phyloP scores from a whole-genome alignment of 495 filamentous ascomycete genomes.

The Penicillium desertorum region DNA sequence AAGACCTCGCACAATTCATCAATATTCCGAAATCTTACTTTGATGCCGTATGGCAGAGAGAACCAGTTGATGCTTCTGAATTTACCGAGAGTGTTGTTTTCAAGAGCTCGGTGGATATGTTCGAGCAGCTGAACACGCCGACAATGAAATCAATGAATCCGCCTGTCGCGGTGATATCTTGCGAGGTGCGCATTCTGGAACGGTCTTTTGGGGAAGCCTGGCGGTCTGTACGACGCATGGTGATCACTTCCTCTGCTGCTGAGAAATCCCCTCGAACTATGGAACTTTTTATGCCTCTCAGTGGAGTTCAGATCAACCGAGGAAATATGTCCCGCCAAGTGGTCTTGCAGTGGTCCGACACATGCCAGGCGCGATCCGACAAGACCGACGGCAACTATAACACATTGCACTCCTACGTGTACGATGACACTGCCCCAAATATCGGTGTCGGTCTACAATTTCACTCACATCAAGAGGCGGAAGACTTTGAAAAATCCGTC shows the following conservation, averaged over 20 bases:
- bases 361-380: slow-evolving; percentile 32
- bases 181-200: slow-evolving; percentile 44
- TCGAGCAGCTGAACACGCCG: slow-evolving; percentile 34
- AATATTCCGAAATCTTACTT: slow-evolving; percentile 40
- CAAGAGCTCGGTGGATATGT: slow-evolving; percentile 37
- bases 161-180: slow-evolving; percentile 32
- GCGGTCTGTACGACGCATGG: slow-evolving; percentile 41
- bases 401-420: slow-evolving; percentile 36
- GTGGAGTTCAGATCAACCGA: slow-evolving; percentile 36
- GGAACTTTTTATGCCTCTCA: slow-evolving; percentile 42
- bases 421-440: slow-evolving; percentile 39
- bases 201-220: slow-evolving; percentile 38
- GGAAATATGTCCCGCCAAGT: slow-evolving; percentile 30
- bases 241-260: slow-evolving; percentile 42
- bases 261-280: slow-evolving; percentile 35
- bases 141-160: slow-evolving; percentile 39
- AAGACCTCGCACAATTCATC: slow-evolving; percentile 36
- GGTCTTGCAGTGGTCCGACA: slow-evolving; percentile 46
- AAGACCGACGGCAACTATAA: slow-evolving; percentile 42
- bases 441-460: slow-evolving; percentile 36
- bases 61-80: slow-evolving; percentile 37
- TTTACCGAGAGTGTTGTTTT: slow-evolving; percentile 40
- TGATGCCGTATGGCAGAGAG: slow-evolving; percentile 35
- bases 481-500: slow-evolving; percentile 34
- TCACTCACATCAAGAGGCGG: slow-evolving; percentile 26